Evolutionary conservation across 768 basidiomycete genomes (phyloP), one percentile per base, ranked within the genome.

Genomic region (Suillus paluster): DNA sequence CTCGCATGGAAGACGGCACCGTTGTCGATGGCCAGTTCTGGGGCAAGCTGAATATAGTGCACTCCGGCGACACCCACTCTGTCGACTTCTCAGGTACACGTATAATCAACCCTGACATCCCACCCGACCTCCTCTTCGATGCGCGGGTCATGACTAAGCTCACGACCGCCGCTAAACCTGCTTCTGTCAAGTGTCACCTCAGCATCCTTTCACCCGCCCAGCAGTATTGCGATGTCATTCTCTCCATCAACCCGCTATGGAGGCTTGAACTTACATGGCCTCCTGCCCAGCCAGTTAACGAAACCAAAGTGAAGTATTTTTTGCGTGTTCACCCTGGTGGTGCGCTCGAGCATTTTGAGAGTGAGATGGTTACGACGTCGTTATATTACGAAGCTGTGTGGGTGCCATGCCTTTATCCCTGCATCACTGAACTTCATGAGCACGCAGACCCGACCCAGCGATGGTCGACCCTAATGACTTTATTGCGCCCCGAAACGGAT

Each of bases 1-100:
- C 93, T 3, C 84, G 91, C 55, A 93, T 92, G 89, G 93, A 94
- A 65, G 93, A 95, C 67, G 93, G 92, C 1, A 94, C 91, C 15
- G 79, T 86, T 25, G 93, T 95, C 21, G 93, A 92, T 54, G 93
- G 93, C 44, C 78, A 85, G 75, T 95, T 94, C 76, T 94, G 90
- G 91, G 93, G 93, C 5, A 94, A 94, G 70, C 85, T 95, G 58
- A 86, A 86, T 66, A 91, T 95, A 56, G 84, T 93, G 14, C 93
- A 95, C 69, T 79, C 84, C 1, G 90, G 87, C 36, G 90, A 91
- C 67, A 87, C 77, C 19, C 93, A 95, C 74, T 82, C 82, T 60
- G 84, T 95, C 83, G 93, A 94, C 67, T 95, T 95, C 72, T 87
- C 77, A 57, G 93, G 93, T 27, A 92, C 93, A 27, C 86, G 89